Evolutionary conservation across 805 yeast genomes (phyloP).

Genomic region (Debaryomyces prosopidis): DNA sequence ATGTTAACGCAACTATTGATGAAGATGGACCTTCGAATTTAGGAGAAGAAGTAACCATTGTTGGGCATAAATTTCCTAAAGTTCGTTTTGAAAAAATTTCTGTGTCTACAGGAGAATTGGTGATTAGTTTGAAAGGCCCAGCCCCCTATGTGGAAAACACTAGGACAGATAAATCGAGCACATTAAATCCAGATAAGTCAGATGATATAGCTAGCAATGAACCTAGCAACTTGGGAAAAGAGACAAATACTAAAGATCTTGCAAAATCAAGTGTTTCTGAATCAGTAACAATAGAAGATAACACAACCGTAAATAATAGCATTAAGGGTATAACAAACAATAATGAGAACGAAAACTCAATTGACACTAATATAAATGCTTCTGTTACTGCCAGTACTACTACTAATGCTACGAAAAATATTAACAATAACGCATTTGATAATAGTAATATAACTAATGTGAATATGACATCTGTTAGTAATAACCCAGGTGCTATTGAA

Average conservation of each 20-base stretch:
- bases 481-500: not conserved
- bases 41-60: conserved; percentile 88
- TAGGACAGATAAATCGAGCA: not conserved
- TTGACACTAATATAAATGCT: not conserved
- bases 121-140: conserved; percentile 73
- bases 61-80: conserved; percentile 87
- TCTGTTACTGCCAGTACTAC: not conserved
- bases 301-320: conserved; percentile 1
- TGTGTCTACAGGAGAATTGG: conserved; percentile 79
- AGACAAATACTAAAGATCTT: conserved; percentile 2
- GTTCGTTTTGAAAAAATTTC: conserved; percentile 83
- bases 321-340: conserved; percentile 1
- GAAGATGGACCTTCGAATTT: conserved; percentile 56
- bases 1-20: conserved; percentile 13
- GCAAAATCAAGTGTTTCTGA: conserved; percentile 1
- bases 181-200: not conserved
- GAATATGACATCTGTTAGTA: not conserved
- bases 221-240: conserved; percentile 1
- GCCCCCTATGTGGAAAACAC: conserved; percentile 14
- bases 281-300: not conserved
- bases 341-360: not conserved
- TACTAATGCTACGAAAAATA: not conserved
- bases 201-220: not conserved
- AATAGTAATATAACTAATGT: not conserved
- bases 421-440: not conserved